A percentile compares a stretch with the other conserved stretches of the same genome.
Conservation (phyloP, 2,329 filamentous ascomycete species). For the Ophiostoma fasciatum region DNA sequence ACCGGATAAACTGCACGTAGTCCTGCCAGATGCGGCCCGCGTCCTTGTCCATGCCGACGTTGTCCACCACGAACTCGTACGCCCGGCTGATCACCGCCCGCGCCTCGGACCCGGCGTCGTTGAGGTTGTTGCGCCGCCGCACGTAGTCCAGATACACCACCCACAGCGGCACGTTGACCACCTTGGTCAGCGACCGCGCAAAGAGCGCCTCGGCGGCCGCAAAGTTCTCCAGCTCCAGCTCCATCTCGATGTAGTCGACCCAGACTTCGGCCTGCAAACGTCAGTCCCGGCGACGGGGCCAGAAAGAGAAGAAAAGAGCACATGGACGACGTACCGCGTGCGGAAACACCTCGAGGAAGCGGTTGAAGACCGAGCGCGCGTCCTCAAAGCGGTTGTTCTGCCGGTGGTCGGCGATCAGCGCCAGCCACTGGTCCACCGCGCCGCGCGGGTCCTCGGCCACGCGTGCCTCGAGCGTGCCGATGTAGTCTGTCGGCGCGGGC, state of each 20-base stretch:
- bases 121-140: slow-evolving; percentile 77
- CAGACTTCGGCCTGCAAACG: slow-evolving; percentile 69
- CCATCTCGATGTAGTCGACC: slow-evolving; percentile 79
- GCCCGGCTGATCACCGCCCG: slow-evolving; percentile 69
- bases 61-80: slow-evolving; percentile 83
- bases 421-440: slow-evolving; percentile 83
- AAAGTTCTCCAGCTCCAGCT: slow-evolving; percentile 75
- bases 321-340: slow-evolving; percentile 49
- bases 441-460: slow-evolving; percentile 86
- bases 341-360: slow-evolving; percentile 79
- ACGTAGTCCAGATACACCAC: slow-evolving; percentile 91
- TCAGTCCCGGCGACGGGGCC: too few relatives aligned
- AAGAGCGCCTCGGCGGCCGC: slow-evolving; percentile 72
- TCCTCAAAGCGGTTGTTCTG: slow-evolving; percentile 71
- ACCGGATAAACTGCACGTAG: slow-evolving; percentile 86
- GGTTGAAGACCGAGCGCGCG: slow-evolving; percentile 64
- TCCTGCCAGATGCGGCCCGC: slow-evolving; percentile 85
- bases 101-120: slow-evolving; percentile 61
- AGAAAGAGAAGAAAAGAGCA: slow-evolving; percentile 17
- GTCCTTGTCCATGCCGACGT: slow-evolving; percentile 83
- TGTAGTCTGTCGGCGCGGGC: slow-evolving; percentile 12
- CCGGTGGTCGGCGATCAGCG: slow-evolving; percentile 72
- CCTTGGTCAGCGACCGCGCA: slow-evolving; percentile 56
- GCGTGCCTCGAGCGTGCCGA: slow-evolving; percentile 75
- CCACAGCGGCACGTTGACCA: slow-evolving; percentile 79